These are phyloP conservation scores for Thelephora terrestris DNA, from an alignment of 1,284 basidiomycete species.

Conservation along the genomic window DNA sequence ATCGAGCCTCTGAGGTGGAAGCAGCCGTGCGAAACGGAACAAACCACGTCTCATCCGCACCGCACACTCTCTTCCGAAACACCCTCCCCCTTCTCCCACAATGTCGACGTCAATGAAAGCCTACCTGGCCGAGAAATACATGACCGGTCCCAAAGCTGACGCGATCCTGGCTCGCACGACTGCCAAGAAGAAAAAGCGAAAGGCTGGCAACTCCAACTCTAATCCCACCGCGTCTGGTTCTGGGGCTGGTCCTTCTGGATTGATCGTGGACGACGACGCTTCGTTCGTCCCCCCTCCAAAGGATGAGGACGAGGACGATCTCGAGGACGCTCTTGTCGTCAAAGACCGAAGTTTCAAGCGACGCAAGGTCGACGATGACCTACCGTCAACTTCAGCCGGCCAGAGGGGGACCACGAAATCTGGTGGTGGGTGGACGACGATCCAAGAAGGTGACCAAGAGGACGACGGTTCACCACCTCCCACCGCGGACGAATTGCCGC, in stretches of 20 bases:
- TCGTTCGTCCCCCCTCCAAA: constrained; percentile 42
- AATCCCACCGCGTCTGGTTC: constrained; percentile 22
- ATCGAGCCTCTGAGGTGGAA: too few relatives aligned
- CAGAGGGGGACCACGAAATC: too few relatives aligned
- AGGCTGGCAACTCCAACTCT: constrained; percentile 53
- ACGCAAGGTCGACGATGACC: constrained; percentile 30
- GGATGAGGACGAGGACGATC: constrained; percentile 43
- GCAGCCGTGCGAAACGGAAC: too few relatives aligned
- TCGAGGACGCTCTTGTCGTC: constrained; percentile 50
- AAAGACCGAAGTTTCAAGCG: constrained; percentile 72
- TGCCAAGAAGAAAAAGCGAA: constrained; percentile 57
- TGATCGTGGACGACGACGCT: constrained; percentile 59
- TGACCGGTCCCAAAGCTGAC: constrained; percentile 95
- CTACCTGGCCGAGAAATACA: constrained; percentile 82
- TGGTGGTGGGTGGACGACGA: constrained; percentile 46
- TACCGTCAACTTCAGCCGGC: constrained; percentile 12
- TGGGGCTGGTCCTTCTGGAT: constrained; percentile 17
- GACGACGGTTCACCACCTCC: constrained; percentile 40
- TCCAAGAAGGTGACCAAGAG: constrained; percentile 34
- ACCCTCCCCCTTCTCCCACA: not conserved
- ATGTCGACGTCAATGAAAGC: constrained; percentile 41
- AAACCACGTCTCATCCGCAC: too few relatives aligned
- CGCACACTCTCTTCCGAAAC: too few relatives aligned
- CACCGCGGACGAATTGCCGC: constrained; percentile 60
- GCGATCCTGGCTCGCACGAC: constrained; percentile 74